Percentiles rank a stretch among this genome's conserved stretches.
Evolutionary conservation across 1,284 basidiomycete genomes (phyloP).

Genomic region (Ganoderma lingzhi): DNA sequence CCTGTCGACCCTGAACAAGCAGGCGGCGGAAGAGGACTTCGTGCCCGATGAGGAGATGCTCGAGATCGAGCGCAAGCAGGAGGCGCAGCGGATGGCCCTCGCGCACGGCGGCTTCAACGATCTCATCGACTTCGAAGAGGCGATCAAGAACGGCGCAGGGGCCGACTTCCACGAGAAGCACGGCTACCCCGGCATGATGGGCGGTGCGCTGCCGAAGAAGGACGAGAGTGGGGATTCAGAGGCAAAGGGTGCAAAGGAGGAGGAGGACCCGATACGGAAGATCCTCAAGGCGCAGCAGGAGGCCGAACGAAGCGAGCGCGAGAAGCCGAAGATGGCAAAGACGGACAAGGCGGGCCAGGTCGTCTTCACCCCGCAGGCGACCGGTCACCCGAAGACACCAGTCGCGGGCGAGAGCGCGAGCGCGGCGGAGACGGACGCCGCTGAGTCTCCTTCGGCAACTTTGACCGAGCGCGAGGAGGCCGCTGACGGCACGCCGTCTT

Average conservation of each 20-base stretch:
- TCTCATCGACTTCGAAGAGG: conserved; percentile 61
- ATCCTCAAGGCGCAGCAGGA: conserved; percentile 41
- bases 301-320: conserved; percentile 37
- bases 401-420: conserved; percentile 29
- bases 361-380: conserved; percentile 35
- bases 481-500: conserved; percentile 5
- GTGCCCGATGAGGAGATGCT: conserved; percentile 51
- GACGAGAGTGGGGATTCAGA: conserved; percentile 27
- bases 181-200: conserved; percentile 56
- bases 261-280: conserved; percentile 41
- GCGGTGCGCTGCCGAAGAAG: conserved; percentile 39
- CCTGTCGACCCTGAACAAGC: conserved; percentile 50
- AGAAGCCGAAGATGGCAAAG: conserved; percentile 41
- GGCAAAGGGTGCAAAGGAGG: conserved; percentile 28
- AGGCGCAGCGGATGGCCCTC: conserved; percentile 59
- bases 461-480: conserved; percentile 12
- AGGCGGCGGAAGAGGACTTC: conserved; percentile 48
- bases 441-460: conserved; percentile 16
- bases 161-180: conserved; percentile 53
- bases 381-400: conserved; percentile 38
- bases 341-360: conserved; percentile 43
- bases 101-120: conserved; percentile 58
- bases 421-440: conserved; percentile 16
- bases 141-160: conserved; percentile 52
- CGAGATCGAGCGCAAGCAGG: conserved; percentile 58